phyloP scores from a whole-genome alignment of 2,329 filamentous ascomycete genomes.

The Aspergillus sp. region DNA sequence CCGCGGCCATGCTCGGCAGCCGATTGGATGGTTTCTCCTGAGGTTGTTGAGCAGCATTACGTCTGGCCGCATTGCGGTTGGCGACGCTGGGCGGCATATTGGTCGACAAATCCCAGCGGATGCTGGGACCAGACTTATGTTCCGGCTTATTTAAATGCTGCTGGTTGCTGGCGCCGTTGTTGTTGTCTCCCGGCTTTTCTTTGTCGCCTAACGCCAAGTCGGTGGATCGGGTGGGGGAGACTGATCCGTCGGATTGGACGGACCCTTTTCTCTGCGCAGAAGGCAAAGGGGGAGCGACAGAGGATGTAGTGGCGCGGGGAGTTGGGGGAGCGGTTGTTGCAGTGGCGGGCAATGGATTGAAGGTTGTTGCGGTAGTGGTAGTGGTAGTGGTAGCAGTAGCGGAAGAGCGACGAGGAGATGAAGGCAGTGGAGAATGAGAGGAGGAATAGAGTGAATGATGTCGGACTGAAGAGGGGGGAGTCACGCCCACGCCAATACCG shows the following conservation, averaged over 20 bases:
- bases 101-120: constrained; percentile 22
- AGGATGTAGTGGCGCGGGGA: constrained; percentile 7
- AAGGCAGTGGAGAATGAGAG: constrained; percentile 27
- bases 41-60: constrained; percentile 38
- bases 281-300: constrained; percentile 9
- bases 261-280: constrained; percentile 11
- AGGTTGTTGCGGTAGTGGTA: constrained; percentile 10
- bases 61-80: constrained; percentile 39
- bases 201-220: constrained; percentile 12
- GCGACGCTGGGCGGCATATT: constrained; percentile 21
- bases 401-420: constrained; percentile 23
- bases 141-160: background rate
- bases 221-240: constrained; percentile 20
- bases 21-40: constrained; percentile 34
- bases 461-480: constrained; percentile 29
- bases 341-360: constrained; percentile 12
- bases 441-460: constrained; percentile 35
- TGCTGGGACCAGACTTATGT: constrained; percentile 31
- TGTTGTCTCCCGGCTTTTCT: constrained; percentile 24
- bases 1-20: constrained; percentile 46
- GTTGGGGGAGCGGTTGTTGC: constrained; percentile 25
- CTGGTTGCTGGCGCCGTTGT: background rate
- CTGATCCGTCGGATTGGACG: constrained; percentile 8
- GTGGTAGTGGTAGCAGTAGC: constrained; percentile 8
- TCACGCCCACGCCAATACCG: constrained; percentile 39